Conservation (phyloP, 192 early-diverging fungal genomes). For the Podila verticillata region DNA sequence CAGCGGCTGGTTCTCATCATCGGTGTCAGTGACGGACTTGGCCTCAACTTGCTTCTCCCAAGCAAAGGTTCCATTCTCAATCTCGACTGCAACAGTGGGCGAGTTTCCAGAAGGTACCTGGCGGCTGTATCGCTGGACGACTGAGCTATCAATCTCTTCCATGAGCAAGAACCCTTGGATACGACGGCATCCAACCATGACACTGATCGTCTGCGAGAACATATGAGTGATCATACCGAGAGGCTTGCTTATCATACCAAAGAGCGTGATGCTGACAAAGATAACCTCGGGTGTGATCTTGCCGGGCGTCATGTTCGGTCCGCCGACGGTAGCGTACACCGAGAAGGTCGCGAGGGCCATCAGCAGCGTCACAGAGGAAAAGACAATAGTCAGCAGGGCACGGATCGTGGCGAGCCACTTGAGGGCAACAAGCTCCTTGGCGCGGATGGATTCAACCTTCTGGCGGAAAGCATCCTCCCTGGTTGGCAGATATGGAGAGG, state of each 20-base stretch:
- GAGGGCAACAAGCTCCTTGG: constrained; percentile 28
- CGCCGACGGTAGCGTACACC: constrained; percentile 20
- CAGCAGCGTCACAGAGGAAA: constrained; percentile 34
- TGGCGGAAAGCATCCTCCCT: constrained; percentile 36
- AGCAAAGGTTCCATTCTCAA: constrained; percentile 29
- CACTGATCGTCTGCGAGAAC: constrained; percentile 62
- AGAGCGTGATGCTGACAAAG: constrained; percentile 73
- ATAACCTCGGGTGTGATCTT: constrained; percentile 53
- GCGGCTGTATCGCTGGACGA: constrained; percentile 27
- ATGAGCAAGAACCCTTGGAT: constrained; percentile 55
- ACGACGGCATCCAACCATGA: constrained; percentile 65
- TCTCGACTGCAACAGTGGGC: constrained; percentile 9
- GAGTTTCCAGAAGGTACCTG: constrained; percentile 5
- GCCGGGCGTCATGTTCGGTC: constrained; percentile 36
- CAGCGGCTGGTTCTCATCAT: constrained; percentile 27
- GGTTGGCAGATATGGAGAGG: background rate
- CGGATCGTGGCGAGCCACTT: constrained; percentile 24
- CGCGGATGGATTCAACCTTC: constrained; percentile 17
- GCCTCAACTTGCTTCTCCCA: constrained; percentile 10
- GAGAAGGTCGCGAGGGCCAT: constrained; percentile 36
- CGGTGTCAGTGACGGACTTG: constrained; percentile 5
- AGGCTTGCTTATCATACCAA: constrained; percentile 68
- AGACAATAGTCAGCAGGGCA: constrained; percentile 27
- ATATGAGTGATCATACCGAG: constrained; percentile 64
- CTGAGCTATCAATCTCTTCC: constrained; percentile 38